Percentiles rank a stretch among this genome's conserved stretches.
Conservation (phyloP, 2,329 filamentous ascomycete species). For the Calonectria montana region DNA sequence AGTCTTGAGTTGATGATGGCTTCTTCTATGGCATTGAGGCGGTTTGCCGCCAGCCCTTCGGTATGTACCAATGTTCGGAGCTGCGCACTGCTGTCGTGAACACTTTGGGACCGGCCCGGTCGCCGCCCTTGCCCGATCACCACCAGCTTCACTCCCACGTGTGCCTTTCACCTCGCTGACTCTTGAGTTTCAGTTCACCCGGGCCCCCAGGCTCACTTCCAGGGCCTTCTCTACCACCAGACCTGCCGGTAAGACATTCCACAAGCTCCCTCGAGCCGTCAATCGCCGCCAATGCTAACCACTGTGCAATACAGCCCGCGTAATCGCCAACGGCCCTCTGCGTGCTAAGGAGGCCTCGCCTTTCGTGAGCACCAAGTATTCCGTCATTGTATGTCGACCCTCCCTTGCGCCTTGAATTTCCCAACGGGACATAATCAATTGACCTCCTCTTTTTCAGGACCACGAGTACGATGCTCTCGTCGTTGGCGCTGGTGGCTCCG, state of each 20-base stretch:
- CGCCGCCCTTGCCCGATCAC: constrained; percentile 14
- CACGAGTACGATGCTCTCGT: constrained; percentile 99
- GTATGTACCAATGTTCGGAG: constrained; percentile 55
- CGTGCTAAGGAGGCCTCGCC: constrained; percentile 94
- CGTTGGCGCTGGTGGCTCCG: constrained; percentile 84
- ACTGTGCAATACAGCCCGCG: constrained; percentile 69
- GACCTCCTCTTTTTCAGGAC: constrained; percentile 68
- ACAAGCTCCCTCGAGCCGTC: neutral
- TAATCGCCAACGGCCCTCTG: constrained; percentile 86
- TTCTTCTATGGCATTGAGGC: constrained; percentile 74
- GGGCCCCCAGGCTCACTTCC: constrained; percentile 71
- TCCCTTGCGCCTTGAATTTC: constrained; percentile 6
- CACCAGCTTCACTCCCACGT: constrained; percentile 28
- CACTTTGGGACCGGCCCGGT: constrained; percentile 18
- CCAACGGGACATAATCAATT: constrained; percentile 30
- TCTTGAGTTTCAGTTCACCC: constrained; percentile 65
- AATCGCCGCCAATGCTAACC: constrained; percentile 32
- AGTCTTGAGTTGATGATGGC: constrained; percentile 59
- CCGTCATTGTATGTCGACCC: constrained; percentile 80
- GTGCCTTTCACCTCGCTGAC: constrained; percentile 35
- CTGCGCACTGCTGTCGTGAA: neutral
- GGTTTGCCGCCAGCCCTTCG: constrained; percentile 66
- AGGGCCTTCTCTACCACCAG: constrained; percentile 90
- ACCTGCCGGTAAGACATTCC: constrained; percentile 72
- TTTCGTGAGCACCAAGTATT: constrained; percentile 89